Conservation (phyloP, 495 filamentous ascomycete genomes). For the Thermothielavioides terrestris region DNA sequence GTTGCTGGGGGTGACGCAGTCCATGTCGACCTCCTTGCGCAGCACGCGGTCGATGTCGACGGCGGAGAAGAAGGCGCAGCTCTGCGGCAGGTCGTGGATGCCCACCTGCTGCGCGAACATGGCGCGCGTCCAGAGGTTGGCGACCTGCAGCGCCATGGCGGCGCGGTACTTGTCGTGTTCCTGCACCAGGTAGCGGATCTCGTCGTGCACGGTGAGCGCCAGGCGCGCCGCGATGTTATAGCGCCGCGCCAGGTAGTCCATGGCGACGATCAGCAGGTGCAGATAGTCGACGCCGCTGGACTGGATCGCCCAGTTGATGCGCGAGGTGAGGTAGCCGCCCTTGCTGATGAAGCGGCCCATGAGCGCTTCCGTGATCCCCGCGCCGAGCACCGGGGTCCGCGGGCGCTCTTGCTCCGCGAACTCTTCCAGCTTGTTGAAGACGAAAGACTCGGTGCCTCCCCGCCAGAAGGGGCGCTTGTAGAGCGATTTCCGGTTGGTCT, state of each 20-base stretch:
- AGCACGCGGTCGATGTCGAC: slow-evolving; percentile 91
- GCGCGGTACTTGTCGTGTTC: slow-evolving; percentile 79
- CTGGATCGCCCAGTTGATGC: slow-evolving; percentile 99
- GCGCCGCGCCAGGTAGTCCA: slow-evolving; percentile 87
- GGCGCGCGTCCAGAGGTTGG: slow-evolving; percentile 93
- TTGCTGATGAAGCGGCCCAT: slow-evolving; percentile 80
- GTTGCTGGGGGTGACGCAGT: slow-evolving; percentile 88
- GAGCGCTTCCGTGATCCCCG: slow-evolving; percentile 92
- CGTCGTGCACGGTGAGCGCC: slow-evolving; percentile 93
- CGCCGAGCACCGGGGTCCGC: slow-evolving; percentile 86
- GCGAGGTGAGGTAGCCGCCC: slow-evolving; percentile 86
- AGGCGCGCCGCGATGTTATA: slow-evolving; percentile 79
- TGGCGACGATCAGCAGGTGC: slow-evolving; percentile 83
- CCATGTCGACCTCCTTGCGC: slow-evolving; percentile 95
- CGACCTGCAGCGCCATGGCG: slow-evolving; percentile 85
- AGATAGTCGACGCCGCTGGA: slow-evolving; percentile 96
- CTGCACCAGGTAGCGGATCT: slow-evolving; percentile 87
- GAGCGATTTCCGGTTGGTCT: slow-evolving; percentile 57
- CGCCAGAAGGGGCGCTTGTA: slow-evolving; percentile 81
- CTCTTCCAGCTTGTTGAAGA: slow-evolving; percentile 96
- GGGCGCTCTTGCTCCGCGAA: slow-evolving; percentile 92
- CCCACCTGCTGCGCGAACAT: slow-evolving; percentile 97
- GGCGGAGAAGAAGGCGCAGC: slow-evolving; percentile 90
- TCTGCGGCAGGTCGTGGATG: slow-evolving; percentile 88
- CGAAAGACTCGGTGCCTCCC: slow-evolving; percentile 91